Percentiles rank a stretch among this genome's conserved stretches.
These are phyloP conservation scores for Aspergillus phoenicis DNA, from an alignment of 2,329 filamentous ascomycete species.

Conservation along the genomic window DNA sequence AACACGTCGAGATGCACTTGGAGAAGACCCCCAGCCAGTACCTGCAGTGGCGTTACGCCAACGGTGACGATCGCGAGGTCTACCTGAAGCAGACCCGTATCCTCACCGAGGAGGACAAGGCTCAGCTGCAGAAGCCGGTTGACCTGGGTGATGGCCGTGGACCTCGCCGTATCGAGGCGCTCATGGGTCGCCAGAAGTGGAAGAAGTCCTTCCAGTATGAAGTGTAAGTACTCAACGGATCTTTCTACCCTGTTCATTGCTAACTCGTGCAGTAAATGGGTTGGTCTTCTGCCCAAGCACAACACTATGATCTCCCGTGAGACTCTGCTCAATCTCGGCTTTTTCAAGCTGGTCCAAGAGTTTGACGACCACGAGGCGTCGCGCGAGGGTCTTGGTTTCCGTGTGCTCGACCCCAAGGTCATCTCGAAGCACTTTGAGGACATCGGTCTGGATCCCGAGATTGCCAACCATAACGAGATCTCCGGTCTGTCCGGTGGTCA, in stretches of 20 bases:
- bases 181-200: slow-evolving; percentile 96
- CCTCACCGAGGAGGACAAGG: slow-evolving; percentile 79
- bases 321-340: slow-evolving; percentile 81
- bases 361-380: slow-evolving; percentile 99
- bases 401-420: slow-evolving; percentile 85
- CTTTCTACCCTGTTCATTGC: neutral
- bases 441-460: slow-evolving; percentile 91
- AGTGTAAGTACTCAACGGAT: slow-evolving; percentile 59
- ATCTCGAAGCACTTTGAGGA: slow-evolving; percentile 99
- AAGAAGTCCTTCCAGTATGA: slow-evolving; percentile 99
- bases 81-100: slow-evolving; percentile 96
- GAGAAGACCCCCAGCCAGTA: slow-evolving; percentile 99
- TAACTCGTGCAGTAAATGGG: slow-evolving; percentile 70
- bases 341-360: slow-evolving; percentile 91
- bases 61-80: slow-evolving; percentile 95
- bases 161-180: slow-evolving; percentile 73
- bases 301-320: slow-evolving; percentile 93
- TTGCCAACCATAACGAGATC: slow-evolving; percentile 98
- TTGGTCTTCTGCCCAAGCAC: slow-evolving; percentile 82
- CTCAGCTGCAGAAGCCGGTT: slow-evolving; percentile 87
- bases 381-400: slow-evolving; percentile 96
- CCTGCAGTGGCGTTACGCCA: slow-evolving; percentile 95
- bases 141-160: slow-evolving; percentile 83
- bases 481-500: slow-evolving; percentile 93
- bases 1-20: slow-evolving; percentile 99